Evolutionary conservation across 176 grass and related monocot genomes (phyloP), one percentile per base, ranked within the genome.

Genomic region (Saccharum spontaneum): DNA sequence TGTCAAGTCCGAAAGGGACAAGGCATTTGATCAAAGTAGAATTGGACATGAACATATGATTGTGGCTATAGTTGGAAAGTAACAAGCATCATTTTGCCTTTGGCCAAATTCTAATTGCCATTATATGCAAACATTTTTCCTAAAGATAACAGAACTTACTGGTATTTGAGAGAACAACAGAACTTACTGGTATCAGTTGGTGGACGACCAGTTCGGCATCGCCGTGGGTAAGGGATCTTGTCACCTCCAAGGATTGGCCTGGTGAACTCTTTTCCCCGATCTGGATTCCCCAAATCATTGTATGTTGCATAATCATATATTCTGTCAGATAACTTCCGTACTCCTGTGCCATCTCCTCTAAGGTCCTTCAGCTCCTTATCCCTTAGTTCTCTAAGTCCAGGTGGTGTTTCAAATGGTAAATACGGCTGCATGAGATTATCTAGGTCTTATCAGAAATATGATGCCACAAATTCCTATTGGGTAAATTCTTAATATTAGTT

Each of bases 231-330:
- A 52, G 97, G 97, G 10, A 90, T 91, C 86, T 92, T 96, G 71
- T 91, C 76, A 7, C 93, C 93, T 38, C 91, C 97, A n/a, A 95
- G 86, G 44, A 63, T 89, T 7, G 97, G 97, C 80, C 97, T 90
- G 66, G 54, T 81, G 45, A 89, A 91, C 62, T 96, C 97, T 36
- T 80, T 83, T 7, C 89, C 90, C 76, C 84, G 77, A 26, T 99
- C 97, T 59, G 93, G 93, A 83, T 96, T 99, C 17, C 97, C 97
- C 88, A 99, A 80, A 91, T 99, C 97, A 91, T 99, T 92, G 62
- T 99, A 99, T 37, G 34, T 86, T 3, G 93, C 91, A 40, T 96
- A 99, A 79, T 99, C 97, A 79, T 94, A 99, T 48, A 92, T 86
- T 55, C 94, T 87, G 80, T 99, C 97, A 64, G 93, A 94, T 65